Evolutionary conservation across 805 yeast genomes (phyloP).

Genomic region (Suhomyces sp.): DNA sequence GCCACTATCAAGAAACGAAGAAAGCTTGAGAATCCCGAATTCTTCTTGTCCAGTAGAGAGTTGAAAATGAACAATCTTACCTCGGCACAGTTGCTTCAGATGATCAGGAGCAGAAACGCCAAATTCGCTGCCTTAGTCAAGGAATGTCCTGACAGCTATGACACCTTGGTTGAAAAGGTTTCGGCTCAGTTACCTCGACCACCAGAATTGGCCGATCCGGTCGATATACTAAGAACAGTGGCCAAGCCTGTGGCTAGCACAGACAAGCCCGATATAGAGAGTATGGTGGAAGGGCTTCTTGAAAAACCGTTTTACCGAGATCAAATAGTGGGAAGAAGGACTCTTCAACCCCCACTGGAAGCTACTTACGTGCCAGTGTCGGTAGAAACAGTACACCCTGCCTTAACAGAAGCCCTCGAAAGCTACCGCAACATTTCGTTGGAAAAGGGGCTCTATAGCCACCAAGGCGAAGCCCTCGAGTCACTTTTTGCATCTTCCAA

Average conservation of each 20-base stretch:
- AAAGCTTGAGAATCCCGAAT: slow-evolving; percentile 14
- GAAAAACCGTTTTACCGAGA: slow-evolving; percentile 50
- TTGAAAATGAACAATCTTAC: slow-evolving; percentile 51
- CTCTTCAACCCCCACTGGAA: slow-evolving; percentile 41
- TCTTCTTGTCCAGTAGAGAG: slow-evolving; percentile 36
- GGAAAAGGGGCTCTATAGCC: slow-evolving; percentile 58
- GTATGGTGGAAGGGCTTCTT: slow-evolving; percentile 50
- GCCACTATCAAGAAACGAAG: slow-evolving; percentile 27
- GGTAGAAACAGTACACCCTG: slow-evolving; percentile 43
- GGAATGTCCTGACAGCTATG: background rate
- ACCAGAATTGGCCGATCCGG: slow-evolving; percentile 56
- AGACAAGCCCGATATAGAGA: slow-evolving; percentile 38
- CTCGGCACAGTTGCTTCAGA: slow-evolving; percentile 54
- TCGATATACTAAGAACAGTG: slow-evolving; percentile 30
- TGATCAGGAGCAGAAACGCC: slow-evolving; percentile 56
- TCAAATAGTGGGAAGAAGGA: slow-evolving; percentile 58
- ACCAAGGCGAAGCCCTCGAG: slow-evolving; percentile 77
- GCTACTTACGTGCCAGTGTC: slow-evolving; percentile 46
- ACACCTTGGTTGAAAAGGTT: slow-evolving; percentile 25
- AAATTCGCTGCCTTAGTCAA: slow-evolving; percentile 40
- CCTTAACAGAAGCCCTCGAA: slow-evolving; percentile 48
- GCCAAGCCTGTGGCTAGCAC: slow-evolving; percentile 1
- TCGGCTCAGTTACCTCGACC: slow-evolving; percentile 44
- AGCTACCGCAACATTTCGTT: slow-evolving; percentile 43
- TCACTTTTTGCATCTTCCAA: slow-evolving; percentile 43